Conservation (phyloP, 106 monocot genomes). For the Dioscorea dumetorum region DNA sequence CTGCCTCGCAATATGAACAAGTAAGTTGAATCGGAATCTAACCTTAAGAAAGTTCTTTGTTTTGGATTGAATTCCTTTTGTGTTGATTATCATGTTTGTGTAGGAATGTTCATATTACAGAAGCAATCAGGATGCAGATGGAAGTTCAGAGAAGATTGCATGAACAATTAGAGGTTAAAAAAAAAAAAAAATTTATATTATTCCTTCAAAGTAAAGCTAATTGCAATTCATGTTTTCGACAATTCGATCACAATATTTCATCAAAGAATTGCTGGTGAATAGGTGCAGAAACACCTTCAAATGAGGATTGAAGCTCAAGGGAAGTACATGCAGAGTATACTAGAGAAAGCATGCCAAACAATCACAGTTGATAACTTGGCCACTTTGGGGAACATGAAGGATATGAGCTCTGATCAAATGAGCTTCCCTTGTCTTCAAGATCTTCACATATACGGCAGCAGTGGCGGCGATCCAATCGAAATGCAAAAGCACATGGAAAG, state of each 20-base stretch:
- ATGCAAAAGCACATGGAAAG: constrained; percentile 10
- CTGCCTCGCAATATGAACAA: constrained; percentile 61
- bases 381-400: constrained; percentile 21
- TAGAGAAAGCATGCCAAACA: constrained; percentile 72
- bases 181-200: too few relatives aligned
- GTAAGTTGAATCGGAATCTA: constrained; percentile 16
- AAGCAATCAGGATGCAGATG: constrained; percentile 78
- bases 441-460: constrained; percentile 46
- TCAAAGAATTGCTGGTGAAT: not conserved
- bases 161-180: constrained; percentile 72
- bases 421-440: constrained; percentile 79
- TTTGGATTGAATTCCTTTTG: too few relatives aligned
- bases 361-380: constrained; percentile 34
- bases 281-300: constrained; percentile 85
- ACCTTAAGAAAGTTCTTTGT: too few relatives aligned
- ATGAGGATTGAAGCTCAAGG: constrained; percentile 86
- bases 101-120: constrained; percentile 58
- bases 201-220: too few relatives aligned
- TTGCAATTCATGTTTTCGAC: too few relatives aligned
- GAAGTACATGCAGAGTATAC: constrained; percentile 79
- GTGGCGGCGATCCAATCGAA: constrained; percentile 33
- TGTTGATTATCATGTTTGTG: constrained; percentile 10
- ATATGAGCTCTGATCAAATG: constrained; percentile 42
- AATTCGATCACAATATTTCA: too few relatives aligned
- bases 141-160: constrained; percentile 84